Percentiles rank a stretch among this genome's conserved stretches.
phyloP scores from a whole-genome alignment of 2,329 filamentous ascomycete genomes.

The Fulvia fulva region DNA sequence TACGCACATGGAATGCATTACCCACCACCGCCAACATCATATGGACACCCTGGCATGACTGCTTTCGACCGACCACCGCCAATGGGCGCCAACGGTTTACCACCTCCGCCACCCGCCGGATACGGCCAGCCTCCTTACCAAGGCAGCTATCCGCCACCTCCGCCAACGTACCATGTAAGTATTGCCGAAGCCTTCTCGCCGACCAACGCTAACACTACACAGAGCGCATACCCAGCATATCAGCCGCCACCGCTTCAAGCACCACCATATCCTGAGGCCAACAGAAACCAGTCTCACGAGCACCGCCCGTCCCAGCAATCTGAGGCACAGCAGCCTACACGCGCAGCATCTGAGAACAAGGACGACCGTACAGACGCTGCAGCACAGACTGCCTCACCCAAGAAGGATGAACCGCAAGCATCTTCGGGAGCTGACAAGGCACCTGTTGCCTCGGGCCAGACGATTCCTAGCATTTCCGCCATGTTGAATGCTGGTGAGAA shows the following conservation, averaged over 20 bases:
- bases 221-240: slow-evolving; percentile 12
- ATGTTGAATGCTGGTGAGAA: slow-evolving; percentile 38
- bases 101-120: slow-evolving; percentile 32
- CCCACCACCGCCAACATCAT: slow-evolving; percentile 29
- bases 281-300: slow-evolving; percentile 9
- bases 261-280: slow-evolving; percentile 16
- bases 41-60: slow-evolving; percentile 27
- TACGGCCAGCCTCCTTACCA: slow-evolving; percentile 31
- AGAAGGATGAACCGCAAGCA: slow-evolving; percentile 20
- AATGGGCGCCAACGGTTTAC: slow-evolving; percentile 33
- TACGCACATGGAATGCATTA: slow-evolving; percentile 32
- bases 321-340: slow-evolving; percentile 20
- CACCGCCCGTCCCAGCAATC: slow-evolving; percentile 10
- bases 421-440: slow-evolving; percentile 27
- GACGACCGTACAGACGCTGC: slow-evolving; percentile 6
- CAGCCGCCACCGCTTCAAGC: slow-evolving; percentile 21
- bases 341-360: background rate
- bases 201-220: background rate
- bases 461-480: slow-evolving; percentile 53
- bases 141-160: slow-evolving; percentile 24
- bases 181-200: background rate
- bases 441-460: slow-evolving; percentile 33
- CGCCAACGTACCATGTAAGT: slow-evolving; percentile 19
- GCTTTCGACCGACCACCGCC: slow-evolving; percentile 39
- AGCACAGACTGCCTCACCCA: slow-evolving; percentile 13